These are phyloP conservation scores for Dactylonectria estremocensis DNA, from an alignment of 2,329 filamentous ascomycete genomes.

Conservation along the genomic window DNA sequence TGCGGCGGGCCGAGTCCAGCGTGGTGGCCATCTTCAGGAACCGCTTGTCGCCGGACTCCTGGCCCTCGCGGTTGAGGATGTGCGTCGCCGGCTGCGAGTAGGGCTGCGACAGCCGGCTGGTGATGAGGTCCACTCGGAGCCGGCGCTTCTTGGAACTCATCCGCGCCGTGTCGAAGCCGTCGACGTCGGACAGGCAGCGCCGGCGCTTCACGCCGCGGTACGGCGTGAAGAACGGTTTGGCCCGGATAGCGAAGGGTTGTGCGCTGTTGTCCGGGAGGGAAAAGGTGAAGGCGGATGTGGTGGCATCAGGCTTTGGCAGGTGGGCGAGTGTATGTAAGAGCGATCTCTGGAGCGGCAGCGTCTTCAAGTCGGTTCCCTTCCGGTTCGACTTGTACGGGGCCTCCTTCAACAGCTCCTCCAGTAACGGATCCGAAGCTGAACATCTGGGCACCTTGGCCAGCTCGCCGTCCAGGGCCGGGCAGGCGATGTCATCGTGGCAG, in stretches of 20 bases:
- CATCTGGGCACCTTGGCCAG: slow-evolving; percentile 43
- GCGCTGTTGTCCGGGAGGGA: slow-evolving; percentile 17
- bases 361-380: slow-evolving; percentile 9
- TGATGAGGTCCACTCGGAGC: slow-evolving; percentile 74
- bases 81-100: slow-evolving; percentile 80
- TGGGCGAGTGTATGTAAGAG: neutral
- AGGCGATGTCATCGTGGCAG: slow-evolving; percentile 42
- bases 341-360: neutral
- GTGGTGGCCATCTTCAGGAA: slow-evolving; percentile 65
- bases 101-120: slow-evolving; percentile 78
- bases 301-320: neutral
- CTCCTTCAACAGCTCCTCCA: slow-evolving; percentile 41
- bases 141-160: slow-evolving; percentile 77
- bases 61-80: slow-evolving; percentile 74
- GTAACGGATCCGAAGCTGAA: slow-evolving; percentile 39
- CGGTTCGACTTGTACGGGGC: slow-evolving; percentile 11
- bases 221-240: neutral
- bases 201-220: slow-evolving; percentile 62
- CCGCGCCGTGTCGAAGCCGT: slow-evolving; percentile 67
- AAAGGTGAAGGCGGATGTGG: slow-evolving; percentile 35
- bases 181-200: slow-evolving; percentile 70
- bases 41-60: slow-evolving; percentile 61
- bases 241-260: slow-evolving; percentile 33
- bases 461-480: slow-evolving; percentile 39
- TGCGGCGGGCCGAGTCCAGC: slow-evolving; percentile 54